phyloP scores from a whole-genome alignment of 805 yeast species.

The Ogataea angusta region DNA sequence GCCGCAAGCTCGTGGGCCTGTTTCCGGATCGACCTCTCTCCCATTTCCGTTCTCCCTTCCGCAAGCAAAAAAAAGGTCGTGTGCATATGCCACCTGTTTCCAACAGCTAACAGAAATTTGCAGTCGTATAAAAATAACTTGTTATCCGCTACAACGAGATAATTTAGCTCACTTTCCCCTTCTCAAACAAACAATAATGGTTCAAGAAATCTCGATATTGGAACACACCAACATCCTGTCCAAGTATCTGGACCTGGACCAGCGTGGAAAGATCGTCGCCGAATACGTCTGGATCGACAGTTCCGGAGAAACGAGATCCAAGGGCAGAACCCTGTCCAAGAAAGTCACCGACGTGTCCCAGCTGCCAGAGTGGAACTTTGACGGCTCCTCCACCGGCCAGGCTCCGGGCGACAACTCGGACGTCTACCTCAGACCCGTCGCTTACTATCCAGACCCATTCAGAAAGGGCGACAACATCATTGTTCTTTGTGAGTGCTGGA shows the following conservation, averaged over 20 bases:
- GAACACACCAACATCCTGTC: constrained; percentile 77
- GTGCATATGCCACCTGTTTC: constrained; percentile 7
- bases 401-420: constrained; percentile 99
- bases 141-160: constrained; percentile 12
- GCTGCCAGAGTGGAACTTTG: constrained; percentile 98
- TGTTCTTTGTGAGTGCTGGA: constrained; percentile 95
- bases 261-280: constrained; percentile 83
- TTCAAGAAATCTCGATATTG: constrained; percentile 34
- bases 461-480: constrained; percentile 96
- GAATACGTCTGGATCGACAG: constrained; percentile 99
- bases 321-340: constrained; percentile 81
- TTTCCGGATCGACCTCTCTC: not conserved
- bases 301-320: constrained; percentile 85
- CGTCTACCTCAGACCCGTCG: constrained; percentile 91
- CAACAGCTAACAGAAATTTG: constrained; percentile 1
- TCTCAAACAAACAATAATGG: constrained; percentile 15
- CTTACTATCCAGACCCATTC: constrained; percentile 94
- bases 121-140: constrained; percentile 14
- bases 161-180: constrained; percentile 3
- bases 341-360: constrained; percentile 72
- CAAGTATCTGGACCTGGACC: constrained; percentile 81
- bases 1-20: not conserved
- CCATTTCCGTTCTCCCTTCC: not conserved
- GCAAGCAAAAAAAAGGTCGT: constrained; percentile 5
- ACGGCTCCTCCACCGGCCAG: constrained; percentile 97